Conservation (phyloP, 2,329 filamentous ascomycete species). For the Colletotrichum costaricense region DNA sequence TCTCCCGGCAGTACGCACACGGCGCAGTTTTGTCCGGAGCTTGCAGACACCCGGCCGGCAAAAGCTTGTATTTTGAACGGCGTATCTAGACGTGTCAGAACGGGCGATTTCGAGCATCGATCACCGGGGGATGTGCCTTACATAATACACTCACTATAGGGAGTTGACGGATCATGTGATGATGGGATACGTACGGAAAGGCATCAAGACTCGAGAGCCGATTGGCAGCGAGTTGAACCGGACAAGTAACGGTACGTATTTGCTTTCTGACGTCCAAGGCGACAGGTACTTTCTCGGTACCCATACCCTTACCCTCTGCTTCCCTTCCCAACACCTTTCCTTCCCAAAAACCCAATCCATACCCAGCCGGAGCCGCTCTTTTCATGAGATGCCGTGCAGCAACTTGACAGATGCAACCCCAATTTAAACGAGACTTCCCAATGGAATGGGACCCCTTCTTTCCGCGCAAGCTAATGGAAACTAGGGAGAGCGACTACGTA, state of each 20-base stretch:
- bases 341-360: background rate
- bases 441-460: slow-evolving; percentile 24
- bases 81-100: background rate
- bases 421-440: slow-evolving; percentile 33
- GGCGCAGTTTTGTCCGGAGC: background rate
- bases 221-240: background rate
- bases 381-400: slow-evolving; percentile 6
- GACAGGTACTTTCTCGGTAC: background rate
- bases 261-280: no score
- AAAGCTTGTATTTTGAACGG: background rate
- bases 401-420: slow-evolving; percentile 23
- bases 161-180: background rate
- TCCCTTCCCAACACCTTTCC: background rate
- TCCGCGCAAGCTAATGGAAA: slow-evolving; percentile 25
- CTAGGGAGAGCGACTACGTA: slow-evolving; percentile 26
- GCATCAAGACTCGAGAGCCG: background rate
- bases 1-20: background rate
- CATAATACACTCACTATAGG: background rate
- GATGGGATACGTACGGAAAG: background rate
- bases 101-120: background rate
- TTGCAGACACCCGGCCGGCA: background rate
- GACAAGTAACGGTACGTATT: slow-evolving; percentile 8
- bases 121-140: background rate
- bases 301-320: background rate
- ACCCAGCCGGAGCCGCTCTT: slow-evolving; percentile 7